Base-by-base conservation (phyloP, 495 filamentous ascomycete genomes). In the Penicillium taxi region DNA sequence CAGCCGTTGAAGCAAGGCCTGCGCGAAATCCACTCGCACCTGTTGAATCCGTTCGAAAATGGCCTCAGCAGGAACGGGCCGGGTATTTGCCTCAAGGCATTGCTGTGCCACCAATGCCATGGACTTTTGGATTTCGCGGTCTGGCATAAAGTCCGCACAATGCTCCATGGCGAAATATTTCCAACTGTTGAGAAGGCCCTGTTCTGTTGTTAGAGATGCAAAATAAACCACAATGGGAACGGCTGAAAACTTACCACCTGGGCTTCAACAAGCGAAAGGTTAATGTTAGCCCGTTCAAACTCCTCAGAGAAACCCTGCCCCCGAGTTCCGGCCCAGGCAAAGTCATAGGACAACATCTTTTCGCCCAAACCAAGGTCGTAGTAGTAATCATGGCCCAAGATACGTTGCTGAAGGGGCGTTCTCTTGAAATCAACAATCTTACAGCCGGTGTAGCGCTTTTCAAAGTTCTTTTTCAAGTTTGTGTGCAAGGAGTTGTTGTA, bases 401-500 rank as follows among this genome's bases (percentile, higher is more conserved):
- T 62, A 17, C 73, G 70, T 6, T 70, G 63, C 23, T 70, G 64
- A 3, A 94, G 56, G 4, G 70, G 51, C 0, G 87, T 87, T 32
- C 83, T 72, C 56, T 87, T 87, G 58, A 98, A 83, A 44, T 84
- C 76, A 30, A 72, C 57, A 33, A 93, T 61, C 24, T 67, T 73
- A 53, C 82, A 83, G 1, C 78, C 78, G 1, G 73, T 48, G 50
- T 86, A 96, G 34, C 81, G 77, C 31, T 69, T 70, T 45, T 82
- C 78, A 41, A 98, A 84, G 54, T 99, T 96, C 47, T 74, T 77
- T 30, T 81, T 78, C 36, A 96, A 69, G 47, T 90, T 89, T 11
- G 69, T 69, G 55, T 99, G 93, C 15, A 96, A 65, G 2, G 87
- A 94, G 9, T 69, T 58, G 49, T 96, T 94, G 57, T 95, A 96